These are phyloP conservation scores for Backusella macrospora DNA, from an alignment of 192 early-diverging fungal species.

Conservation along the genomic window DNA sequence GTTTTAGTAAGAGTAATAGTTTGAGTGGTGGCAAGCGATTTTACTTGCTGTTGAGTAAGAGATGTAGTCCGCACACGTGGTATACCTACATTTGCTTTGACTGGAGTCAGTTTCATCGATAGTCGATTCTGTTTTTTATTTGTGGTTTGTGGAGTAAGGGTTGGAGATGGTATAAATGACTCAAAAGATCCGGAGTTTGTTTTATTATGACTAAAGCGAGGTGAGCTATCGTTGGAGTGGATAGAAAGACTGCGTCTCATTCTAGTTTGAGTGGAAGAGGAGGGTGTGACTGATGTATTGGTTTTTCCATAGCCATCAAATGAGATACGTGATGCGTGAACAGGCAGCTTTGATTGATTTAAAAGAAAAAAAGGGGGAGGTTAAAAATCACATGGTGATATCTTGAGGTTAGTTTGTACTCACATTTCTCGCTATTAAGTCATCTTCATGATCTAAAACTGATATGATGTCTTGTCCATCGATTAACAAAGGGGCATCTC, in stretches of 20 bases:
- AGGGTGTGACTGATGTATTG: neutral
- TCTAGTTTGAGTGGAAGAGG: neutral
- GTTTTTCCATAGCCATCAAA: constrained; percentile 6
- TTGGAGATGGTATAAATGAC: neutral
- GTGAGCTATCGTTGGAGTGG: neutral
- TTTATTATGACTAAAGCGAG: neutral
- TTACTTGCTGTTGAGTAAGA: neutral
- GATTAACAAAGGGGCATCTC: constrained; percentile 16
- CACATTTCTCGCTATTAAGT: constrained; percentile 30
- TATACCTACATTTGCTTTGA: constrained; percentile 2
- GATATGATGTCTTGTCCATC: constrained; percentile 29
- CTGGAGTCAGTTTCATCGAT: neutral
- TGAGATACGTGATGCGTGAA: constrained; percentile 19
- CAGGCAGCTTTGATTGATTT: neutral
- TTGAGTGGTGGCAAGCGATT: neutral
- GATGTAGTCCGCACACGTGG: neutral
- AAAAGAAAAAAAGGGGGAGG: neutral
- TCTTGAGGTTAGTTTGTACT: neutral
- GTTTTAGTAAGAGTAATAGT: neutral
- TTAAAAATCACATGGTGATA: neutral
- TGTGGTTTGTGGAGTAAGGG: neutral
- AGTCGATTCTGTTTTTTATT: neutral
- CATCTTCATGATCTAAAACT: constrained; percentile 29
- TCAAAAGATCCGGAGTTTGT: neutral
- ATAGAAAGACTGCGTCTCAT: constrained; percentile 10